These are phyloP conservation scores for Astraeus odoratus DNA, from an alignment of 768 basidiomycete genomes.

Conservation along the genomic window DNA sequence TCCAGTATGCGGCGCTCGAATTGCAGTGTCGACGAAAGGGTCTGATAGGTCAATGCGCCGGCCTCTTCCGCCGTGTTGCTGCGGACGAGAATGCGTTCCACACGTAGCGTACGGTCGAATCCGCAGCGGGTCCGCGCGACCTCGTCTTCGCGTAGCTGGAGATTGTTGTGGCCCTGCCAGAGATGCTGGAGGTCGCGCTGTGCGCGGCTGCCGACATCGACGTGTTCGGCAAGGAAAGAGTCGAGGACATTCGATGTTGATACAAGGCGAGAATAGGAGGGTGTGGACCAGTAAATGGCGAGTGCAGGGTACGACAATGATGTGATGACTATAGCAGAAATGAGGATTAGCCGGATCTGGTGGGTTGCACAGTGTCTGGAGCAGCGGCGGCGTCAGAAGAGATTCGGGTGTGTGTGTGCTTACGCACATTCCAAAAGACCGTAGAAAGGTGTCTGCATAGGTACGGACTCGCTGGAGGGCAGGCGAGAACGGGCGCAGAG, in stretches of 20 bases:
- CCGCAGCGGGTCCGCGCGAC: conserved; percentile 67
- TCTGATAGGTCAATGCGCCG: conserved; percentile 52
- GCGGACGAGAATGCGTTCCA: conserved; percentile 72
- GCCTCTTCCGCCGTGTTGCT: conserved; percentile 36
- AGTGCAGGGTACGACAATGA: conserved; percentile 89
- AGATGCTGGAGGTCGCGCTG: conserved; percentile 63
- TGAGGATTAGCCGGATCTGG: conserved; percentile 83
- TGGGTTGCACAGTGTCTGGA: conserved; percentile 82
- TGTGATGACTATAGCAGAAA: conserved; percentile 83
- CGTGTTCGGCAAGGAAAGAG: conserved; percentile 48
- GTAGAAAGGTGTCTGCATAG: conserved; percentile 46
- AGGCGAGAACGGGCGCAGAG: conserved; percentile 12
- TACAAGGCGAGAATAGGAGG: conserved; percentile 50
- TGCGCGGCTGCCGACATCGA: conserved; percentile 44
- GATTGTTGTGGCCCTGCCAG: conserved; percentile 59
- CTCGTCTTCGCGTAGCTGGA: conserved; percentile 65
- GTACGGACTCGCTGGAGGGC: conserved; percentile 31
- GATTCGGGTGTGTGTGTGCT: background rate
- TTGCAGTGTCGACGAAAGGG: conserved; percentile 55
- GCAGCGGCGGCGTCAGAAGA: conserved; percentile 4
- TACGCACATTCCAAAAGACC: conserved; percentile 78
- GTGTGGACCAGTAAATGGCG: conserved; percentile 71
- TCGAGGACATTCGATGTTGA: conserved; percentile 54
- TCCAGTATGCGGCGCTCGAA: conserved; percentile 55
- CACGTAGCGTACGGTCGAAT: conserved; percentile 59